Conservation (phyloP, 768 basidiomycete species). For the Lepiota venenata region DNA sequence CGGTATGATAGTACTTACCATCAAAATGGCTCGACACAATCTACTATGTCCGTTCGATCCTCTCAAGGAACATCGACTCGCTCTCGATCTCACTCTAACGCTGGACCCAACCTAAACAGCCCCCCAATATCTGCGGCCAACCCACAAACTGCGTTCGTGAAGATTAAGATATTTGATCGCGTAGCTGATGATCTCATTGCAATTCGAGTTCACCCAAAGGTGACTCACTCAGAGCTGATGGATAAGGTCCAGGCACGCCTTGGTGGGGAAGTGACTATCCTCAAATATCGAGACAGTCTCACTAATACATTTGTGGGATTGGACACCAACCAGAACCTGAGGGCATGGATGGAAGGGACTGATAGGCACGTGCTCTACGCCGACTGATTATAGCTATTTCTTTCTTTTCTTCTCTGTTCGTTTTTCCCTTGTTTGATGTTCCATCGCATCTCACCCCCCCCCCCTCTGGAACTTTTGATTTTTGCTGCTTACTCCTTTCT, state of each 20-base stretch:
- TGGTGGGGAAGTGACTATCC: conserved; percentile 61
- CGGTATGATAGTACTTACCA: conserved; percentile 28
- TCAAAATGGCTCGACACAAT: conserved; percentile 33
- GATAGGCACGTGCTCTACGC: conserved; percentile 86
- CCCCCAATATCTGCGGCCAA: conserved; percentile 77
- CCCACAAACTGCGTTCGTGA: conserved; percentile 86
- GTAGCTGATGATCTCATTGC: conserved; percentile 94
- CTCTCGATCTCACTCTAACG: conserved; percentile 56
- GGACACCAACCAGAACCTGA: conserved; percentile 58
- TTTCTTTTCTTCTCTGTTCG: neutral
- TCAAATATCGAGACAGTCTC: conserved; percentile 76
- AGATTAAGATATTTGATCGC: conserved; percentile 97
- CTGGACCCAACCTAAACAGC: conserved; percentile 50
- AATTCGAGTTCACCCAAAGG: conserved; percentile 92
- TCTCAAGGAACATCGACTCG: conserved; percentile 52
- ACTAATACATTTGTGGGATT: conserved; percentile 64
- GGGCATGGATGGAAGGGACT: conserved; percentile 71
- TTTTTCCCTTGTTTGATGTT: neutral
- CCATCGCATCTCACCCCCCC: no score
- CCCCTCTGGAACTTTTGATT: neutral
- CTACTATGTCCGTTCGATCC: conserved; percentile 47
- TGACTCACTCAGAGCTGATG: conserved; percentile 83
- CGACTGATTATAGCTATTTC: conserved; percentile 37
- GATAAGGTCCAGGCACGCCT: conserved; percentile 89
- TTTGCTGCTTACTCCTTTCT: neutral